A percentile compares a stretch with the other conserved stretches of the same genome.
Conservation (phyloP, 2,329 filamentous ascomycete genomes). For the Boeremia exigua region DNA sequence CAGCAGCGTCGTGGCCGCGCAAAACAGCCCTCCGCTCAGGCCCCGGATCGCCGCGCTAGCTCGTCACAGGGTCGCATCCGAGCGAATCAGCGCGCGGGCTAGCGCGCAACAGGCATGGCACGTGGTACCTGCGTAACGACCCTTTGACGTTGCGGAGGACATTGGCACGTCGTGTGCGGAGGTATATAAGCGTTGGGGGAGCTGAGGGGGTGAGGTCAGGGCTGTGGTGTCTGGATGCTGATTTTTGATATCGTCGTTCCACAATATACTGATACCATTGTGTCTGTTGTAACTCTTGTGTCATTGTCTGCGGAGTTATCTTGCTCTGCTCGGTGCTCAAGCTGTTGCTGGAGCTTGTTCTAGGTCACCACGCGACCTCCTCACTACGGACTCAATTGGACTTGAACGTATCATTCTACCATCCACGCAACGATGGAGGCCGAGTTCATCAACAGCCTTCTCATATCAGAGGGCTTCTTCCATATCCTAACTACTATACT, state of each 20-base stretch:
- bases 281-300: slow-evolving; percentile 4
- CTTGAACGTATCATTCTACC: not conserved
- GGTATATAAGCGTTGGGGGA: slow-evolving; percentile 7
- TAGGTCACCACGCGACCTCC: not conserved
- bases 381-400: not conserved
- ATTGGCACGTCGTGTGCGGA: slow-evolving; percentile 5
- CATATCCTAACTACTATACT: slow-evolving; percentile 27
- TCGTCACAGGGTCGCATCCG: slow-evolving; percentile 6
- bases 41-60: not conserved
- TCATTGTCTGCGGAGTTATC: slow-evolving; percentile 10
- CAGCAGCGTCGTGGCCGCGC: slow-evolving; percentile 8
- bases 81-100: slow-evolving; percentile 6
- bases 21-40: slow-evolving; percentile 7
- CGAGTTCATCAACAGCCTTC: not conserved
- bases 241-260: not conserved
- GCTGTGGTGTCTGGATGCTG: not conserved
- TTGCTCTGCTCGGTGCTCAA: not conserved
- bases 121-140: slow-evolving; percentile 14
- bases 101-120: slow-evolving; percentile 6
- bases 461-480: slow-evolving; percentile 15
- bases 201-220: not conserved
- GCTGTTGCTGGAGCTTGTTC: not conserved
- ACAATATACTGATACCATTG: not conserved
- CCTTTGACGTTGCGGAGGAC: slow-evolving; percentile 15
- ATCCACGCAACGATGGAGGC: slow-evolving; percentile 2